Conservation (phyloP, 192 early-diverging fungal species). For the Phlyctochytrium planicorne region DNA sequence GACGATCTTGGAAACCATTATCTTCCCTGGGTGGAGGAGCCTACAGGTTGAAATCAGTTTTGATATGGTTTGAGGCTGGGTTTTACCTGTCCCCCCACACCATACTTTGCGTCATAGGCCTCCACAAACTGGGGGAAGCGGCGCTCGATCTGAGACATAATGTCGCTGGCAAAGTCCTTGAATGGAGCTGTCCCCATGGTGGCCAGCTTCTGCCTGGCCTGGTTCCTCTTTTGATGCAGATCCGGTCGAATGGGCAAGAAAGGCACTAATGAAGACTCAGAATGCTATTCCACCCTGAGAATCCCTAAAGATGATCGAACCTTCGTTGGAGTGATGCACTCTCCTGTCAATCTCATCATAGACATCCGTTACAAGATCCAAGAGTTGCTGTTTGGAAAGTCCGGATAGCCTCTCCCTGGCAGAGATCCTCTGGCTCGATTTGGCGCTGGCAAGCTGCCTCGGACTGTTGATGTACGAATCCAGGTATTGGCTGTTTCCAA, state of each 20-base stretch:
- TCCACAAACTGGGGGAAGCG: constrained; percentile 30
- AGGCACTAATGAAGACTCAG: constrained; percentile 53
- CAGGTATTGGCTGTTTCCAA: constrained; percentile 18
- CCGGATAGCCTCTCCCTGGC: constrained; percentile 73
- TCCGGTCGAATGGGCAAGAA: constrained; percentile 84
- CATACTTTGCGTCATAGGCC: background rate
- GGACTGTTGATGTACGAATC: constrained; percentile 8
- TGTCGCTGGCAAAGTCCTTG: constrained; percentile 89
- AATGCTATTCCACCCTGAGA: background rate
- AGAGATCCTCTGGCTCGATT: constrained; percentile 28
- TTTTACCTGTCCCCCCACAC: background rate
- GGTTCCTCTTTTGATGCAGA: constrained; percentile 90
- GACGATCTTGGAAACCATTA: too few relatives aligned
- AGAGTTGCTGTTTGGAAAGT: constrained; percentile 80
- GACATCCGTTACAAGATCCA: constrained; percentile 93
- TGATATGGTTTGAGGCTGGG: too few relatives aligned
- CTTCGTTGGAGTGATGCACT: constrained; percentile 49
- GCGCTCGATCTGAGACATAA: constrained; percentile 59
- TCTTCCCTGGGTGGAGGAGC: too few relatives aligned
- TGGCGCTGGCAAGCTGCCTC: constrained; percentile 20
- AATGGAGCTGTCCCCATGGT: constrained; percentile 81
- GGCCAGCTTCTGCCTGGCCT: constrained; percentile 94
- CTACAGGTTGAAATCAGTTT: too few relatives aligned
- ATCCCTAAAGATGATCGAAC: constrained; percentile 37
- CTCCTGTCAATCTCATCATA: constrained; percentile 90